phyloP scores from a whole-genome alignment of 768 basidiomycete species.

The Tricholoma bakamatsutake region DNA sequence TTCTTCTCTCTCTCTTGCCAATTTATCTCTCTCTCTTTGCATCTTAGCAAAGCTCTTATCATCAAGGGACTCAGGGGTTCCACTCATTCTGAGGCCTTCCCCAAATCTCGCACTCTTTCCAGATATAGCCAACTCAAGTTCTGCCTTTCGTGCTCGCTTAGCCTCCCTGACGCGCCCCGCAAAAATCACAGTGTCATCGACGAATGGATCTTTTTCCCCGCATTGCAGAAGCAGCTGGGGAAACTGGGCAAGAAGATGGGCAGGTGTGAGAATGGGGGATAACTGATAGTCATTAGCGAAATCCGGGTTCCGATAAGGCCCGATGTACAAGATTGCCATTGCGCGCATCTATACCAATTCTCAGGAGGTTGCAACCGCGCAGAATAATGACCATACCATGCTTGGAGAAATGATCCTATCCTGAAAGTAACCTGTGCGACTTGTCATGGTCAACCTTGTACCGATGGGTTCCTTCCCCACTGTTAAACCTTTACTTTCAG shows the following conservation, averaged over 20 bases:
- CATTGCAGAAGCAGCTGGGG: conserved; percentile 92
- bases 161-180: conserved; percentile 94
- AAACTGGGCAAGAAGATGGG: conserved; percentile 81
- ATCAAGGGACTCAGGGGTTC: conserved; percentile 28
- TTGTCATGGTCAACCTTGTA: conserved; percentile 91
- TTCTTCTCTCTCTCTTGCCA: conserved; percentile 70
- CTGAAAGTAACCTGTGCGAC: conserved; percentile 88
- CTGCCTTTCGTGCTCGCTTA: conserved; percentile 74
- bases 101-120: conserved; percentile 62
- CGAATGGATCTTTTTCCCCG: conserved; percentile 91
- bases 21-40: conserved; percentile 53
- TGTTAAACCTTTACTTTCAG: conserved; percentile 19
- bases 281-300: conserved; percentile 94
- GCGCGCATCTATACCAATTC: conserved; percentile 80
- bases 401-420: conserved; percentile 91
- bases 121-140: conserved; percentile 57
- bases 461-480: conserved; percentile 62
- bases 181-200: conserved; percentile 97
- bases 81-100: conserved; percentile 59
- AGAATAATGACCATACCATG: conserved; percentile 63
- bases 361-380: neutral
- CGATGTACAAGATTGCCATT: conserved; percentile 97
- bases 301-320: conserved; percentile 90
- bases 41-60: conserved; percentile 32
- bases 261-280: conserved; percentile 89